Percentiles rank a stretch among this genome's conserved stretches.
Conservation (phyloP, 2,329 filamentous ascomycete species). For the Aspergillus clavatus region DNA sequence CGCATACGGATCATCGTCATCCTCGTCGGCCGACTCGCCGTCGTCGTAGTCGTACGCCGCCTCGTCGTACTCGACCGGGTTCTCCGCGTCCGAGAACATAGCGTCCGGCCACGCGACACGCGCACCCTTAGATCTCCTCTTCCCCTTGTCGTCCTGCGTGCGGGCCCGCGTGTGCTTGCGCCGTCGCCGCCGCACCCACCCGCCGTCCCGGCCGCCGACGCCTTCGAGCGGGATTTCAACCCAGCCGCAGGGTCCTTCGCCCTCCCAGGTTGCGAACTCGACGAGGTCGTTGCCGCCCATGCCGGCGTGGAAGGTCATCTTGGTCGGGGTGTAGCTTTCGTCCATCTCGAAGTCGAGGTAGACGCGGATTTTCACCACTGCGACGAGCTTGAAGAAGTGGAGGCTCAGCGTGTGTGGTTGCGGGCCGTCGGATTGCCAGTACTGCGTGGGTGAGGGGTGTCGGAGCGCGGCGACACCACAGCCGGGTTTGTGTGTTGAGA, state of each 20-base stretch:
- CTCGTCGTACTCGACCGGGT: slow-evolving; percentile 16
- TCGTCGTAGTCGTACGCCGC: slow-evolving; percentile 27
- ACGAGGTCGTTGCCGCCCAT: slow-evolving; percentile 89
- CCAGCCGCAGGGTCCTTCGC: slow-evolving; percentile 81
- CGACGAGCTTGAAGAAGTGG: slow-evolving; percentile 55
- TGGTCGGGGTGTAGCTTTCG: slow-evolving; percentile 94
- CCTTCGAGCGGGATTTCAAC: slow-evolving; percentile 71
- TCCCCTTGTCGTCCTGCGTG: slow-evolving; percentile 11
- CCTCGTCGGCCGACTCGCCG: slow-evolving; percentile 20
- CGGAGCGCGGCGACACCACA: slow-evolving; percentile 58
- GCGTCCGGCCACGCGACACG: slow-evolving; percentile 7
- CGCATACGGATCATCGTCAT: slow-evolving; percentile 44
- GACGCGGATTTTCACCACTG: slow-evolving; percentile 48
- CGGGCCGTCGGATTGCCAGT: slow-evolving; percentile 64
- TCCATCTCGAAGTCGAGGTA: slow-evolving; percentile 85
- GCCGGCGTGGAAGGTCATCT: slow-evolving; percentile 82
- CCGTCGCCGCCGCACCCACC: slow-evolving; percentile 24
- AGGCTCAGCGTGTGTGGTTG: slow-evolving; percentile 61
- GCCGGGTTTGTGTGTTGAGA: slow-evolving; percentile 59
- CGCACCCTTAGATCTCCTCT: slow-evolving; percentile 7
- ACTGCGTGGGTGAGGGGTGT: slow-evolving; percentile 51
- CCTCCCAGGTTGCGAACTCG: slow-evolving; percentile 75
- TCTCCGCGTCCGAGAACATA: slow-evolving; percentile 15
- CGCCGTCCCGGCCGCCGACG: slow-evolving; percentile 48
- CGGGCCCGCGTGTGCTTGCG: slow-evolving; percentile 14